These are phyloP conservation scores for Penicillium fuscoglaucum DNA, from an alignment of 2,329 filamentous ascomycete genomes.

Conservation along the genomic window DNA sequence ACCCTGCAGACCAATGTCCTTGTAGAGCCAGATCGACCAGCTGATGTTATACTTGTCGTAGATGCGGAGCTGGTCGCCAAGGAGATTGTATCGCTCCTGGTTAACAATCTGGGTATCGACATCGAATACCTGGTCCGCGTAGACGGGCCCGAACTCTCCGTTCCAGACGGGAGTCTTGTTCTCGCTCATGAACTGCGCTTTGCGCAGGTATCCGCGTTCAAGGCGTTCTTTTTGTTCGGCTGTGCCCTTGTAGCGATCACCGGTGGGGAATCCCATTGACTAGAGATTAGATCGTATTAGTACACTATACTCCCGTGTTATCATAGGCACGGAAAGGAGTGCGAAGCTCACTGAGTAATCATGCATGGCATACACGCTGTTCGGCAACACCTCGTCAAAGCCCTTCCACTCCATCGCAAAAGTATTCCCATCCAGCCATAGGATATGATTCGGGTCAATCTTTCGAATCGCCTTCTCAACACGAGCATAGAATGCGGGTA, in stretches of 20 bases:
- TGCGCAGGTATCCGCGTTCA: conserved; percentile 48
- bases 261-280: conserved; percentile 47
- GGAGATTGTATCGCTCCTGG: conserved; percentile 47
- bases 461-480: conserved; percentile 50
- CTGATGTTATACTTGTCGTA: conserved; percentile 54
- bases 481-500: conserved; percentile 50
- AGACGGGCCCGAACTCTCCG: conserved; percentile 54
- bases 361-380: conserved; percentile 49
- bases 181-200: conserved; percentile 50
- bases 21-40: conserved; percentile 64
- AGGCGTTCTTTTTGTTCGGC: conserved; percentile 44
- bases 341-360: conserved; percentile 39
- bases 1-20: conserved; percentile 58
- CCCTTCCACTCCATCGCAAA: conserved; percentile 49
- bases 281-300: conserved; percentile 1
- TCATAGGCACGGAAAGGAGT: neutral
- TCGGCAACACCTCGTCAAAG: conserved; percentile 47
- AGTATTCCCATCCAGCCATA: conserved; percentile 49
- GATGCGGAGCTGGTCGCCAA: conserved; percentile 52
- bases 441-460: conserved; percentile 50
- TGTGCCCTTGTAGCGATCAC: conserved; percentile 44
- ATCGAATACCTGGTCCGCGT: conserved; percentile 32
- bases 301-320: neutral
- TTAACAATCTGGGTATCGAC: conserved; percentile 43
- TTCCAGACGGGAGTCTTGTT: conserved; percentile 52